Percentiles rank a stretch among this genome's conserved stretches.
Conservation (phyloP, 1,284 basidiomycete species). For the Cryptococcus sp. region DNA sequence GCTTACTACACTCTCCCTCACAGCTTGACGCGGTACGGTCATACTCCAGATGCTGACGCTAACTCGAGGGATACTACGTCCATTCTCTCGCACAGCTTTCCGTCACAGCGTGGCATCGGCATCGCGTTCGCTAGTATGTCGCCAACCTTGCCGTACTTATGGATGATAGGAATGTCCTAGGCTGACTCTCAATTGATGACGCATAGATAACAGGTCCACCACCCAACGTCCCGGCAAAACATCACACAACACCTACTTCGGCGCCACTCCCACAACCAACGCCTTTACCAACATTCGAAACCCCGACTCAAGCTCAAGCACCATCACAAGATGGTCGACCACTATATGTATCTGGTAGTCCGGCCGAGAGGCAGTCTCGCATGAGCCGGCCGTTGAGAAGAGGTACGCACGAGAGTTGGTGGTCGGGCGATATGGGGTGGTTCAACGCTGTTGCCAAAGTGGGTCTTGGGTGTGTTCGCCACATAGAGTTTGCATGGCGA, state of each 20-base stretch:
- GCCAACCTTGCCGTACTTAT: neutral
- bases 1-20: too few relatives aligned
- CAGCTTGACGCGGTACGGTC: too few relatives aligned
- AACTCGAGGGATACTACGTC: too few relatives aligned
- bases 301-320: constrained; percentile 1
- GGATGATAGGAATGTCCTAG: too few relatives aligned
- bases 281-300: constrained; percentile 27
- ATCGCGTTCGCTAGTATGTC: neutral
- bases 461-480: neutral
- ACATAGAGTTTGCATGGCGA: neutral
- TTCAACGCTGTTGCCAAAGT: constrained; percentile 52
- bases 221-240: constrained; percentile 31
- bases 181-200: neutral
- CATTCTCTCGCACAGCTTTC: too few relatives aligned
- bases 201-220: constrained; percentile 53
- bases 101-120: too few relatives aligned
- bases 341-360: constrained; percentile 41
- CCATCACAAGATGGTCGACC: constrained; percentile 26
- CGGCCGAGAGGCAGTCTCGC: constrained; percentile 38
- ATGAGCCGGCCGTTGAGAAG: constrained; percentile 46
- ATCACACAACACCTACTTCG: constrained; percentile 40
- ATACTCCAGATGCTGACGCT: too few relatives aligned
- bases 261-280: constrained; percentile 41
- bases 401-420: constrained; percentile 52
- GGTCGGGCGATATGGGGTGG: constrained; percentile 47